Evolutionary conservation across 441 rosid genomes (phyloP), one percentile per base, ranked within the genome.

Genomic region (Eutrema salsugineum): DNA sequence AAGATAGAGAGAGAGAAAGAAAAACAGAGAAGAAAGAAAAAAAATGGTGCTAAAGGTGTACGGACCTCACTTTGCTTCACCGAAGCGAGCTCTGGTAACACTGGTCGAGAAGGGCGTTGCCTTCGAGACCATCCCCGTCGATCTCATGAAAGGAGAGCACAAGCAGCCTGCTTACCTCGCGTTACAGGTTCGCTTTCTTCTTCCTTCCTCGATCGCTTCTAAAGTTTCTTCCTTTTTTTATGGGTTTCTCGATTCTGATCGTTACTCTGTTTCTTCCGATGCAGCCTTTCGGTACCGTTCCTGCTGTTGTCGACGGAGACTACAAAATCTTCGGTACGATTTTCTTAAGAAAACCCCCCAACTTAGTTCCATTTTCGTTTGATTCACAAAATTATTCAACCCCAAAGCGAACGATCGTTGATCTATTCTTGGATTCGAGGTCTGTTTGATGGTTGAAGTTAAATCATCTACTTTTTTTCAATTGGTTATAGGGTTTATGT

Each of bases 251-350:
- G 32, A 68, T 86, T 85, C 65, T 87, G 77, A 80, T 22, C n/a
- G 33, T 64, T 66, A 10, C 22, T 55, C 36, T n/a, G 48, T 36
- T 36, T 20, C 17, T 35, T 43, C 50, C 12, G 9, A 20, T 67
- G 19, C 84, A 88, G 93, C 93, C 93, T 72, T 88, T 86, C 58
- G 91, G 91, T 76, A 30, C 60, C 0, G 63, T 88, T 68, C 93
- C 89, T 50, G 83, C 84, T 6, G 71, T 88, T 73, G 78, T 82
- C 71, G 91, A 88, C 58, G 93, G 88, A 33, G 88, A 86, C 76
- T 82, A 64, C 73, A 81, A 81, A 49, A 60, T 88, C 50, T 86
- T 56, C 16, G 93, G 93, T 88, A 78, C n/a, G 11, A 3, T 3
- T n/a, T n/a, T n/a, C n/a, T n/a, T n/a, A n/a, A n/a, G n/a, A n/a